These are phyloP conservation scores for Mycena rebaudengoi DNA, from an alignment of 768 basidiomycete genomes.

Conservation along the genomic window DNA sequence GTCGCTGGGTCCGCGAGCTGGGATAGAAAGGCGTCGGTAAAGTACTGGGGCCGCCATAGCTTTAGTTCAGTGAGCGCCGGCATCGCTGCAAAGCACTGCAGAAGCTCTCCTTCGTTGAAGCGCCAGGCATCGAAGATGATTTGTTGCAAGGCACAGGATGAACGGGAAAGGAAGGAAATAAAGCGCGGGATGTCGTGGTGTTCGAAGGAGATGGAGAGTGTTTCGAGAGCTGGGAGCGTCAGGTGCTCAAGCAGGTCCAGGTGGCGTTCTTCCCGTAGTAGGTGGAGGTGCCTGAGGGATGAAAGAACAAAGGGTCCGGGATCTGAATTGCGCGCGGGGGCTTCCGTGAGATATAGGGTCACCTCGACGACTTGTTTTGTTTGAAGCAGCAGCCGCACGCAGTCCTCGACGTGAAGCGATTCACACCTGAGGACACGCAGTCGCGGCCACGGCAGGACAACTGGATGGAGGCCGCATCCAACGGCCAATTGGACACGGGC, in stretches of 20 bases:
- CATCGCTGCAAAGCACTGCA: background rate
- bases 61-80: background rate
- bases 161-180: constrained; percentile 2
- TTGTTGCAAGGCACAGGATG: background rate
- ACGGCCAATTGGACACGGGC: background rate
- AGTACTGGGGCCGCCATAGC: constrained; percentile 7
- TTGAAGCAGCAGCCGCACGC: background rate
- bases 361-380: constrained; percentile 3
- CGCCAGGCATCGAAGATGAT: constrained; percentile 11
- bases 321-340: background rate
- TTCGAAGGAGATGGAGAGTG: constrained; percentile 6
- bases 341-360: background rate
- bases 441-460: background rate
- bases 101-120: background rate
- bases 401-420: background rate
- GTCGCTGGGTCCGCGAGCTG: background rate
- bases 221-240: constrained; percentile 3
- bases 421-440: background rate
- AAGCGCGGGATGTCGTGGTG: constrained; percentile 2
- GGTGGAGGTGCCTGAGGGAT: constrained; percentile 1
- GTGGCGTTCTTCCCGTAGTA: constrained; percentile 9
- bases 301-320: background rate
- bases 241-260: constrained; percentile 11
- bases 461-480: background rate
- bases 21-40: background rate